These are phyloP conservation scores for Rhodamnia rubescens DNA, from an alignment of 345 rosid genomes.

Conservation along the genomic window DNA sequence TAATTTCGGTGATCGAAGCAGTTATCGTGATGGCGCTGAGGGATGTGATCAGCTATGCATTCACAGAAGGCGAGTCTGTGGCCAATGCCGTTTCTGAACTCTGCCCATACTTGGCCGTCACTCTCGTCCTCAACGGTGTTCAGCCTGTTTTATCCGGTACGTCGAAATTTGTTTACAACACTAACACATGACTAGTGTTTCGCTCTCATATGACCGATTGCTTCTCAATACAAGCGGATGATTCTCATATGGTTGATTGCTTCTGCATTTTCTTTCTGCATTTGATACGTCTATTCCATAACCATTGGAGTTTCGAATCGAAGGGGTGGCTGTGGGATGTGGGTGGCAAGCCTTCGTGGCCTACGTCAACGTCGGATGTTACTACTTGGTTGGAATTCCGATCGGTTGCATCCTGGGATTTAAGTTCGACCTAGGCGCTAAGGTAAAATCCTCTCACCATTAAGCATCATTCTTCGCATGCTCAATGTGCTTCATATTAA, in stretches of 20 bases:
- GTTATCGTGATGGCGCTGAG: conserved; percentile 13
- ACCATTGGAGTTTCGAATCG: not conserved
- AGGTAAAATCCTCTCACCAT: conserved; percentile 5
- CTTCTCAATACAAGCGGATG: not conserved
- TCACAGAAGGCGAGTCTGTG: conserved; percentile 22
- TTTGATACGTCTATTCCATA: not conserved
- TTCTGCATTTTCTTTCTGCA: not conserved
- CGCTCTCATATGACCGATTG: not conserved
- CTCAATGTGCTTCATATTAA: not conserved
- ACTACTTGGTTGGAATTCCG: conserved; percentile 30
- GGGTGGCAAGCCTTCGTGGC: conserved; percentile 47
- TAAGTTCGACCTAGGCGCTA: conserved; percentile 10
- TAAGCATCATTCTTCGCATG: too few species aligned
- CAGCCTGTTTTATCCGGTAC: conserved; percentile 36
- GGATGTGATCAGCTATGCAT: conserved; percentile 30
- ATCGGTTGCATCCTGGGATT: conserved; percentile 29
- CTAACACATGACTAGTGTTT: not conserved
- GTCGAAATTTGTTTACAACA: not conserved
- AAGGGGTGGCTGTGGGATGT: conserved; percentile 41
- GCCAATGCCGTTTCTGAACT: conserved; percentile 30
- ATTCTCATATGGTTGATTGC: not conserved
- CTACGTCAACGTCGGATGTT: conserved; percentile 36
- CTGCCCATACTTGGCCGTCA: conserved; percentile 22
- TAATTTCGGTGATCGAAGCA: conserved; percentile 18
- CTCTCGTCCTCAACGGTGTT: conserved; percentile 26